Conservation (phyloP, 352 stramenopile species). For the Vaucheria bursata region DNA sequence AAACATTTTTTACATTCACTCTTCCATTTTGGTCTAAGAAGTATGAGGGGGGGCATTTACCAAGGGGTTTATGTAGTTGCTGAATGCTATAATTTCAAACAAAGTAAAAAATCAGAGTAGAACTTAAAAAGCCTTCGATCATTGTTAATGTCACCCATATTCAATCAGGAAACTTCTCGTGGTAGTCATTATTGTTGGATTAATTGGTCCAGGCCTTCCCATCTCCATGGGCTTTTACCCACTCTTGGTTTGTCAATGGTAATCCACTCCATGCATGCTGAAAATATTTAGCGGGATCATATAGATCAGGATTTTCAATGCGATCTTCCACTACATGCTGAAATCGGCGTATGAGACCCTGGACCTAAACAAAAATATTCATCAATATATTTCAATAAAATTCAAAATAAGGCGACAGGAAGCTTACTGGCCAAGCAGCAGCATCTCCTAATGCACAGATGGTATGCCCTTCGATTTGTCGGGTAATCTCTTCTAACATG, state of each 20-base stretch:
- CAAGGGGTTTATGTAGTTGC: too few relatives aligned
- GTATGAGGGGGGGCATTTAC: too few relatives aligned
- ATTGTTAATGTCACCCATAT: too few relatives aligned
- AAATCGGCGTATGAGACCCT: conserved; percentile 96
- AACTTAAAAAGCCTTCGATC: too few relatives aligned
- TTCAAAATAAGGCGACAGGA: not conserved
- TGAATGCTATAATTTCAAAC: too few relatives aligned
- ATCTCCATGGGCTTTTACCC: conserved; percentile 56
- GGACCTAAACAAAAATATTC: conserved; percentile 74
- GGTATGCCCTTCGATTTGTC: conserved; percentile 98
- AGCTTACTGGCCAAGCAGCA: conserved; percentile 89
- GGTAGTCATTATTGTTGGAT: too few relatives aligned
- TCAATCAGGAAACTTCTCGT: too few relatives aligned
- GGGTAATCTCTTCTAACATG: conserved; percentile 98
- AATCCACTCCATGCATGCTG: conserved; percentile 84
- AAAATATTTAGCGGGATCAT: conserved; percentile 85
- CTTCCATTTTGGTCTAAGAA: too few relatives aligned
- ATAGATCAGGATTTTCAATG: conserved; percentile 78
- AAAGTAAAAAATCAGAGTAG: too few relatives aligned
- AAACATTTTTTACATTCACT: too few relatives aligned
- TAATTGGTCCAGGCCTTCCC: not conserved
- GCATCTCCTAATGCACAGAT: conserved; percentile 98
- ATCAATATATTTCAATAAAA: not conserved
- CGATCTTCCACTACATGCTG: conserved; percentile 96
- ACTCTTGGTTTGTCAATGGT: conserved; percentile 87